These are phyloP conservation scores for Acanthamoeba sp. DNA, from an alignment of 208 protist genomes.

Conservation along the genomic window DNA sequence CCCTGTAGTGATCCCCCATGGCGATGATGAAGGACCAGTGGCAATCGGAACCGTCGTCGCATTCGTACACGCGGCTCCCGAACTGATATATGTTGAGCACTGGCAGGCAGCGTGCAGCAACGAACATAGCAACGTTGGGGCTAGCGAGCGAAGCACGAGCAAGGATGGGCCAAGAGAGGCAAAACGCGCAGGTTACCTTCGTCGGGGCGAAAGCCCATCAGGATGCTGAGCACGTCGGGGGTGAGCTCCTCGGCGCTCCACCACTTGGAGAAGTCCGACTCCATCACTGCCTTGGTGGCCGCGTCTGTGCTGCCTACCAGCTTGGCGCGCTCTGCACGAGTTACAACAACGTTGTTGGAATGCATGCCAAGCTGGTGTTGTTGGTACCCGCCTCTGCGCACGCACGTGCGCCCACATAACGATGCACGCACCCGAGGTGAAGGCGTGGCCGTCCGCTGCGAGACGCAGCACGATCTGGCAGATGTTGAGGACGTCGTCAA, in stretches of 20 bases:
- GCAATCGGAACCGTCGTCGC: not conserved
- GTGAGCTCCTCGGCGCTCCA: slow-evolving; percentile 49
- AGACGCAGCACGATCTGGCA: slow-evolving; percentile 34
- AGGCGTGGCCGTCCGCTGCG: slow-evolving; percentile 6
- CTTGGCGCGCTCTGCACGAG: not conserved
- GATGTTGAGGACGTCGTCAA: slow-evolving; percentile 70
- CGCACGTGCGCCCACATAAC: not conserved
- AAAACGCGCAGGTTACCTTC: slow-evolving; percentile 28
- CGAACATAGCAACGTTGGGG: too few relatives aligned
- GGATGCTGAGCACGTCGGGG: not conserved
- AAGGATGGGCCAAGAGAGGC: too few relatives aligned
- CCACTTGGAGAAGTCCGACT: slow-evolving; percentile 28
- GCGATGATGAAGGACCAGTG: slow-evolving; percentile 50
- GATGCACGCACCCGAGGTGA: not conserved
- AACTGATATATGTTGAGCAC: slow-evolving; percentile 57
- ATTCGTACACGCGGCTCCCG: slow-evolving; percentile 37
- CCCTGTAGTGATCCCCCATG: not conserved
- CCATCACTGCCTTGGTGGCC: not conserved
- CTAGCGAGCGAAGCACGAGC: too few relatives aligned
- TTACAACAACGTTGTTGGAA: too few relatives aligned
- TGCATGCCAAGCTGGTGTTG: too few relatives aligned
- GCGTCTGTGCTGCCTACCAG: not conserved
- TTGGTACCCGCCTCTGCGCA: too few relatives aligned
- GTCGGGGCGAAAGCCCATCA: slow-evolving; percentile 22
- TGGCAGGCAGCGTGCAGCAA: not conserved